Percentiles rank a stretch among this genome's conserved stretches.
phyloP scores from a whole-genome alignment of 2,329 filamentous ascomycete species.

The Aspergillus thermomutatus region DNA sequence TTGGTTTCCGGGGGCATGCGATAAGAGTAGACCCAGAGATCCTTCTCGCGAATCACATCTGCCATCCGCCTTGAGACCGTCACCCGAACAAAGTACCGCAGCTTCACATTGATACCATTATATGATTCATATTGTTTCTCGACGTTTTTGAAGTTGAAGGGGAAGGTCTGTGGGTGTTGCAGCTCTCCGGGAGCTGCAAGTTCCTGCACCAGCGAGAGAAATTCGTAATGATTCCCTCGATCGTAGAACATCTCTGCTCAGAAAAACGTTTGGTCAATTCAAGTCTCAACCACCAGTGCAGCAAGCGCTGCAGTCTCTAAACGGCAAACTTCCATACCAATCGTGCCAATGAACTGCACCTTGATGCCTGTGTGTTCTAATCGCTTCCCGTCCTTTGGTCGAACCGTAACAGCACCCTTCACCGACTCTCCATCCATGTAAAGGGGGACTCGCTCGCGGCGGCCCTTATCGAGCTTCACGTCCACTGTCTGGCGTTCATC shows the following conservation, averaged over 20 bases:
- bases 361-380: slow-evolving; percentile 99
- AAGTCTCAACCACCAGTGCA: slow-evolving; percentile 8
- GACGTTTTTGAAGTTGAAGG: slow-evolving; percentile 99
- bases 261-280: not conserved
- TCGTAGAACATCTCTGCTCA: slow-evolving; percentile 99
- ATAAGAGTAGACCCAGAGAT: slow-evolving; percentile 99
- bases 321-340: slow-evolving; percentile 58
- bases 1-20: slow-evolving; percentile 97
- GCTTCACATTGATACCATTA: slow-evolving; percentile 98
- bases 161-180: slow-evolving; percentile 96
- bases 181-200: slow-evolving; percentile 95
- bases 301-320: not conserved
- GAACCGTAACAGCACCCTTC: slow-evolving; percentile 89
- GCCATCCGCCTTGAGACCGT: slow-evolving; percentile 96
- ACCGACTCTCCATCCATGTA: slow-evolving; percentile 99
- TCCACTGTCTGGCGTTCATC: slow-evolving; percentile 95
- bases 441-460: slow-evolving; percentile 91
- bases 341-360: slow-evolving; percentile 98
- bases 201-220: slow-evolving; percentile 94
- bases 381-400: slow-evolving; percentile 96
- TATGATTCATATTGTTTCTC: slow-evolving; percentile 99
- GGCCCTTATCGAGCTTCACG: slow-evolving; percentile 97
- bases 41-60: slow-evolving; percentile 97
- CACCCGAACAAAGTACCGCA: slow-evolving; percentile 96
- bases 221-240: slow-evolving; percentile 98